Evolutionary conservation across 306 rosid species (phyloP), one percentile per base, ranked within the genome.

Genomic region (Nissolia schottii): DNA sequence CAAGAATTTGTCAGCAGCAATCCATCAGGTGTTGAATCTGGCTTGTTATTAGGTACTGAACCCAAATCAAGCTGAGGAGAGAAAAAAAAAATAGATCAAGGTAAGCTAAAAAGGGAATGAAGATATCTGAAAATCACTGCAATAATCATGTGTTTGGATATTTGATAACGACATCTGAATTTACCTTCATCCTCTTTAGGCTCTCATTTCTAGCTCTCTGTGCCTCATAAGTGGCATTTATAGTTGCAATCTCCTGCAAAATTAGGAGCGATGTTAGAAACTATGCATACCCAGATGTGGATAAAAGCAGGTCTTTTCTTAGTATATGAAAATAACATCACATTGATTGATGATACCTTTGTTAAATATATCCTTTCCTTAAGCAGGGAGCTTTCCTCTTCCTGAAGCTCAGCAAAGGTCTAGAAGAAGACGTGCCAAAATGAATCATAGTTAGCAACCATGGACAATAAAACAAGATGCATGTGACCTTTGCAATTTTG

Each of bases 101-200:
- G 29, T 63, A 16, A 73, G 77, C 54, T 11, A 34, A 15, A 61
- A 38, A 51, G 4, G 1, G 37, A 38, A 48, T 7, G 23, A 35
- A 35, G 25, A 43, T 51, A 7, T 59, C 46, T 14, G 16, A 18
- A 4, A 40, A 23, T 46, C 37, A 73, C 3, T 38, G 28, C 28
- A 27, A 1, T 11, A 24, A 27, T 60, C 40, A 53, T 15, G 46
- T 4, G 5, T 4, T 45, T 5, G 51, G 22, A 12, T 16, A 4
- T 12, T 3, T 18, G 14, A 13, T 45, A 2, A 62, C 31, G 45
- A 13, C 31, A 69, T 22, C 18, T 38, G n/a, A 34, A 61, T 14
- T 62, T 66, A 91, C 98, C 97, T 94, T 94, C 27, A 82, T 87
- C 71, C 90, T 87, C 88, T 91, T 94, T 80, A 94, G 65, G 74